Base-by-base conservation (phyloP, 768 basidiomycete species). In the Hericium alpestre region DNA sequence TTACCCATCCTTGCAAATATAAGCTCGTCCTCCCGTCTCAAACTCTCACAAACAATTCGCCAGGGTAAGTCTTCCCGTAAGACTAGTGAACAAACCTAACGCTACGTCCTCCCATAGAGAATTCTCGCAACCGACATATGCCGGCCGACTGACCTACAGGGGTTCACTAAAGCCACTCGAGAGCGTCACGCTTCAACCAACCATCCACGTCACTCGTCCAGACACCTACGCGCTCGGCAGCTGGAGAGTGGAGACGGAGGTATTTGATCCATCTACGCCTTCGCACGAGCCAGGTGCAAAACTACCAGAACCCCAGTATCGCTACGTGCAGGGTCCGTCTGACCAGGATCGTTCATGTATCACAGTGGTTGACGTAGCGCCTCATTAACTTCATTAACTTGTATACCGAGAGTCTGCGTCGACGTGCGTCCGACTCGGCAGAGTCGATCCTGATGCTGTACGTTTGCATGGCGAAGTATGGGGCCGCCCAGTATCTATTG, bases 191-290 rank as follows among this genome's bases (percentile, higher is more conserved):
- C 58, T 89, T 18, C 69, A 71, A 20, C 75, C 81, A 1, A 78
- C 72, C 51, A 67, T 92, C 2, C 87, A 83, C 76, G 73, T 82
- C 10, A 70, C 76, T 12, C 77, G 77, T 43, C 81, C 88, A 32
- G 88, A 88, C 12, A 74, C 75, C 22, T 87, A 89, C 65, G 72
- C 72, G 12, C 71, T 91, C 15, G 78, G 77, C 32, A 78, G 79
- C 4, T 95, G 91, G 90, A 73, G 71, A 41, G 62, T 89, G 10
- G 84, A 87, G 63, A 83, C 82, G 1, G 75, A 82, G 54, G 84
- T 86, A n/a, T 73, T 76, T 11, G 76, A 81, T 54, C 53, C 47
- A 51, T 43, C 56, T 32, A 23, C 64, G 64, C 27, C 65, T 15
- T 11, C 6, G n/a, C 12, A 18, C 18, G 1, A 20, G 63, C 49